Conservation (phyloP, 495 filamentous ascomycete species). For the Zalerion maritima region DNA sequence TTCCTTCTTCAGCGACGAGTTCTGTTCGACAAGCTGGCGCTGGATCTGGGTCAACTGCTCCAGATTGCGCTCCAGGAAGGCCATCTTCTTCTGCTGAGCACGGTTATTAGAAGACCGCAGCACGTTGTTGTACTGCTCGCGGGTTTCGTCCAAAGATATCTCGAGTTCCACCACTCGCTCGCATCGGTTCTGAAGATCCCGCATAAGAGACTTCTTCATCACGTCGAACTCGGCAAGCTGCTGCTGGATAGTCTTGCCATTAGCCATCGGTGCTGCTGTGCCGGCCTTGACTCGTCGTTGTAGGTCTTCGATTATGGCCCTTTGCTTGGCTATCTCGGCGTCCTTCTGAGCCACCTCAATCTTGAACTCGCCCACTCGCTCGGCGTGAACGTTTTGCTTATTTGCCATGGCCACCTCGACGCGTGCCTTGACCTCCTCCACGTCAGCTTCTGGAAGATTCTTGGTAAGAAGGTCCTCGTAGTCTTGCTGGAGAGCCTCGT, state of each 20-base stretch:
- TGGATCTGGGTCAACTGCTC: constrained; percentile 96
- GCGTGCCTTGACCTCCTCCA: constrained; percentile 66
- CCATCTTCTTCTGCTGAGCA: constrained; percentile 99
- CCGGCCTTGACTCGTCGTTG: constrained; percentile 52
- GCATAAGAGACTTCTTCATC: constrained; percentile 99
- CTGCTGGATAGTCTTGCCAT: constrained; percentile 90
- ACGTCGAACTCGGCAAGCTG: constrained; percentile 96
- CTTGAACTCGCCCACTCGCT: constrained; percentile 58
- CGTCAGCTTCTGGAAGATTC: constrained; percentile 64
- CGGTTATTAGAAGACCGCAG: constrained; percentile 90
- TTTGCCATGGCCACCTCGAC: constrained; percentile 61
- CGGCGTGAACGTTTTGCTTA: constrained; percentile 53
- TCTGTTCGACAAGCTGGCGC: constrained; percentile 94
- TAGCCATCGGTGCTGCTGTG: constrained; percentile 41
- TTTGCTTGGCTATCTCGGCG: constrained; percentile 64
- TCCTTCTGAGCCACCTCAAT: constrained; percentile 54
- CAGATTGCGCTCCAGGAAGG: constrained; percentile 93
- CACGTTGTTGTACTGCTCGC: constrained; percentile 98
- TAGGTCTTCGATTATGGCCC: constrained; percentile 57
- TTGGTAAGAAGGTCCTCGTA: constrained; percentile 69
- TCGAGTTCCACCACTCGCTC: constrained; percentile 96
- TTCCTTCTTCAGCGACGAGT: constrained; percentile 91
- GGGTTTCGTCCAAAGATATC: constrained; percentile 88
- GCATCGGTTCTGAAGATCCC: constrained; percentile 93
- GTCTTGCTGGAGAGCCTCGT: constrained; percentile 58